Percentiles rank a stretch among this genome's conserved stretches.
These are phyloP conservation scores for Tetrahymena malaccensis DNA, from an alignment of 73 alveolate genomes.

Conservation along the genomic window DNA sequence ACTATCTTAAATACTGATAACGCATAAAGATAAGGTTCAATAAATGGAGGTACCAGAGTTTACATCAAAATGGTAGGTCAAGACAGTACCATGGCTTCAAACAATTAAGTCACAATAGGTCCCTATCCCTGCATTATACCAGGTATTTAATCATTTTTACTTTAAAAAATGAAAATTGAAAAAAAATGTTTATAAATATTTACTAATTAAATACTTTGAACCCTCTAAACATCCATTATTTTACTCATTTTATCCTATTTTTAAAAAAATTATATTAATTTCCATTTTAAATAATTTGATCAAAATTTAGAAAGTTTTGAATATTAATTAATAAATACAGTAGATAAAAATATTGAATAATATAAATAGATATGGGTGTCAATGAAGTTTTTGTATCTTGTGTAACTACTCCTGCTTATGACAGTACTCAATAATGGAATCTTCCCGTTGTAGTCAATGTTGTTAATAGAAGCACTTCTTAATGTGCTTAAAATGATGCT, in stretches of 20 bases:
- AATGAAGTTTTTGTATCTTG: conserved; percentile 26
- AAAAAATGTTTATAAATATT: too few relatives aligned
- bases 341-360: neutral
- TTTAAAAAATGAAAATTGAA: too few relatives aligned
- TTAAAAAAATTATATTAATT: too few relatives aligned
- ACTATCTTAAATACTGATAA: neutral
- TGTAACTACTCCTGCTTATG: conserved; percentile 20
- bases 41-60: neutral
- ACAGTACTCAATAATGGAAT: conserved; percentile 2
- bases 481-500: conserved; percentile 1
- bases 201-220: too few relatives aligned
- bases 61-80: neutral
- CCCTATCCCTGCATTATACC: conserved; percentile 23
- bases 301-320: too few relatives aligned
- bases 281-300: too few relatives aligned
- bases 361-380: conserved; percentile 1
- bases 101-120: conserved; percentile 20
- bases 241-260: too few relatives aligned
- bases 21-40: neutral
- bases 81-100: conserved; percentile 6
- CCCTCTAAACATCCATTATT: too few relatives aligned
- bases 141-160: neutral
- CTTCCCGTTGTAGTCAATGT: conserved; percentile 10
- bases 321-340: neutral
- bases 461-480: neutral